These are phyloP conservation scores for Neurospora terricola DNA, from an alignment of 495 filamentous ascomycete species.

Conservation along the genomic window DNA sequence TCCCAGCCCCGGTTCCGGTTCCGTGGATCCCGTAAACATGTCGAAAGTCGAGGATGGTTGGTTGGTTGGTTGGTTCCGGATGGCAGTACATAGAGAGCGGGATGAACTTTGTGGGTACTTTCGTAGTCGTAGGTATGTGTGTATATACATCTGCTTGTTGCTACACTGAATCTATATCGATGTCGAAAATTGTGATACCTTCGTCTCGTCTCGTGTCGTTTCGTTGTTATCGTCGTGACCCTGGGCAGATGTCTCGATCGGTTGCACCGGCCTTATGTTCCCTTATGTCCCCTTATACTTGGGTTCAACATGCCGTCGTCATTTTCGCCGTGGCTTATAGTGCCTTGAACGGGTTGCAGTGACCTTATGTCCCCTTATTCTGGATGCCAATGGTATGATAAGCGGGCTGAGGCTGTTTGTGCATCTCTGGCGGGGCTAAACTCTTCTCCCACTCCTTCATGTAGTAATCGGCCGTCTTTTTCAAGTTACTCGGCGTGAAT, in stretches of 20 bases:
- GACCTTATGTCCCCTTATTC: neutral
- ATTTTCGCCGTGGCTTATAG: too few relatives aligned
- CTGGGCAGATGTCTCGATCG: neutral
- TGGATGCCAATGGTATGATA: neutral
- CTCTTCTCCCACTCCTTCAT: conserved; percentile 73
- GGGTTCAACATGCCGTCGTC: too few relatives aligned
- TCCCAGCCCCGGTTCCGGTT: neutral
- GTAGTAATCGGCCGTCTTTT: conserved; percentile 56
- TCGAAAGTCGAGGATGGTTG: neutral
- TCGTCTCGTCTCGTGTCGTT: neutral
- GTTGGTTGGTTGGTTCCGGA: neutral
- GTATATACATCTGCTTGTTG: neutral
- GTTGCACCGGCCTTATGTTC: neutral
- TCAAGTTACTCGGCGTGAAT: conserved; percentile 56
- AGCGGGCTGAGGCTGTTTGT: neutral
- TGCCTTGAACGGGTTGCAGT: neutral
- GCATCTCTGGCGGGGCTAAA: conserved; percentile 12
- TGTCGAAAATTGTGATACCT: neutral
- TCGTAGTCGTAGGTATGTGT: neutral
- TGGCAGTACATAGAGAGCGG: neutral
- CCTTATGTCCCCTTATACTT: neutral
- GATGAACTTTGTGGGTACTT: too few relatives aligned
- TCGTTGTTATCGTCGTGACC: neutral
- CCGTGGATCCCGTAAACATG: too few relatives aligned
- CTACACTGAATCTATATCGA: neutral